phyloP scores from a whole-genome alignment of 1,284 basidiomycete species.

The Marasmius fiardii region DNA sequence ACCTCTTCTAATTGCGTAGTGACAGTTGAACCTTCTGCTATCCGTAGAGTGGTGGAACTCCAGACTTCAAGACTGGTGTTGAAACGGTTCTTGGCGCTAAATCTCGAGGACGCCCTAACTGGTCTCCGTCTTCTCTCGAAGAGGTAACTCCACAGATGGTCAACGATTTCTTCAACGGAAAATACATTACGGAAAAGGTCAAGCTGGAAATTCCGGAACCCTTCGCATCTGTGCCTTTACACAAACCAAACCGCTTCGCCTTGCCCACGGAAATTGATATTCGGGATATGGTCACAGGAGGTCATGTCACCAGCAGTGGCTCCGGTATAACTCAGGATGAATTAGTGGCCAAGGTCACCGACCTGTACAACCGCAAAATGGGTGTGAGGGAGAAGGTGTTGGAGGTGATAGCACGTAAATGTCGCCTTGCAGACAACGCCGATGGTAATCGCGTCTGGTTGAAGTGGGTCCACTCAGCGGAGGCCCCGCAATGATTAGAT shows the following conservation, averaged over 20 bases:
- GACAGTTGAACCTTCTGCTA: slow-evolving; percentile 16
- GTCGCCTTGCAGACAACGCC: slow-evolving; percentile 51
- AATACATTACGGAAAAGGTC: slow-evolving; percentile 47
- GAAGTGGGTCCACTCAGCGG: slow-evolving; percentile 46
- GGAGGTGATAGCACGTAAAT: slow-evolving; percentile 67
- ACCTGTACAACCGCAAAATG: slow-evolving; percentile 50
- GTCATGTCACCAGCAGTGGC: slow-evolving; percentile 51
- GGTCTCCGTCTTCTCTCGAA: slow-evolving; percentile 60
- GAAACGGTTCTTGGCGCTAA: slow-evolving; percentile 73
- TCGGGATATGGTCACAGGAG: slow-evolving; percentile 54
- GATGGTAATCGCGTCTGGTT: slow-evolving; percentile 55
- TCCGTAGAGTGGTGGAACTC: slow-evolving; percentile 63
- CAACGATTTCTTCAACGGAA: slow-evolving; percentile 55
- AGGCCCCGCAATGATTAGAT: slow-evolving; percentile 3
- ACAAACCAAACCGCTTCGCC: slow-evolving; percentile 50
- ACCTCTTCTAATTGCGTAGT: slow-evolving; percentile 11
- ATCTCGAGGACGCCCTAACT: slow-evolving; percentile 48
- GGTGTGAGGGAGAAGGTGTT: slow-evolving; percentile 73
- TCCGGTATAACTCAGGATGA: slow-evolving; percentile 59
- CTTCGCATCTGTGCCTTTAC: slow-evolving; percentile 23
- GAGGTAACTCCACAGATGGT: slow-evolving; percentile 58
- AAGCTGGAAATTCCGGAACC: slow-evolving; percentile 42
- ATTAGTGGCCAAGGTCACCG: slow-evolving; percentile 54
- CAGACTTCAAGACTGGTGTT: slow-evolving; percentile 84
- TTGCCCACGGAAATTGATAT: slow-evolving; percentile 73